Evolutionary conservation across 1,284 basidiomycete species (phyloP).

Genomic region (Neotropicomus parvogracilis): DNA sequence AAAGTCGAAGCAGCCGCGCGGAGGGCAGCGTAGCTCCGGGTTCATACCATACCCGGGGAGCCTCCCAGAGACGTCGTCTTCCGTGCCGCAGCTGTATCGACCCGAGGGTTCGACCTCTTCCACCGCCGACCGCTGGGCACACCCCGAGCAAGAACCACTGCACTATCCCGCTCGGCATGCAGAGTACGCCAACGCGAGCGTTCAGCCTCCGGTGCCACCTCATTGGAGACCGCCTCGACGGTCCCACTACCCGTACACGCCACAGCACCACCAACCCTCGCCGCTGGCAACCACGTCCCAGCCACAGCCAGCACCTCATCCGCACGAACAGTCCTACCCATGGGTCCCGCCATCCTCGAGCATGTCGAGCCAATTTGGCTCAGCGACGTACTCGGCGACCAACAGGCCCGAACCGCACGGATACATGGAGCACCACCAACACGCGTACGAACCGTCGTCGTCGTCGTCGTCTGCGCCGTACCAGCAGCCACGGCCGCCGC

Average conservation of each 20-base stretch:
- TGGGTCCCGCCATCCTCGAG: slow-evolving; percentile 16
- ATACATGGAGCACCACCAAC: slow-evolving; percentile 13
- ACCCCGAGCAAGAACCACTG: slow-evolving; percentile 12
- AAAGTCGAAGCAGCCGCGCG: slow-evolving; percentile 10
- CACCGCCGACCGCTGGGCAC: slow-evolving; percentile 21
- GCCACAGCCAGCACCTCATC: slow-evolving; percentile 10
- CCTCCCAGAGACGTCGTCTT: slow-evolving; percentile 5
- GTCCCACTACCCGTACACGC: slow-evolving; percentile 29
- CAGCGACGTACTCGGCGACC: slow-evolving; percentile 11
- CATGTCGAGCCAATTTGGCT: slow-evolving; percentile 3
- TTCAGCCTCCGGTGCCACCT: slow-evolving; percentile 15
- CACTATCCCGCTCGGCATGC: slow-evolving; percentile 9
- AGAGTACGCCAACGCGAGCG: slow-evolving; percentile 9
- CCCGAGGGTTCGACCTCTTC: slow-evolving; percentile 16
- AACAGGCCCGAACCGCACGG: slow-evolving; percentile 7
- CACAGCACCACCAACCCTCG: slow-evolving; percentile 18
- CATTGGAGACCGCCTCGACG: slow-evolving; percentile 32
- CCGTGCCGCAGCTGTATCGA: slow-evolving; percentile 20
- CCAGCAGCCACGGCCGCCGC: slow-evolving; percentile 1
- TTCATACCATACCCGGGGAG: neutral
- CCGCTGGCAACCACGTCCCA: slow-evolving; percentile 10
- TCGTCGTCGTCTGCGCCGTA: slow-evolving; percentile 10
- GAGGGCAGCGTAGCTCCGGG: slow-evolving; percentile 11
- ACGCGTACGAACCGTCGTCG: slow-evolving; percentile 15
- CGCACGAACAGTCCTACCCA: slow-evolving; percentile 17